Percentiles rank a stretch among this genome's conserved stretches.
Conservation (phyloP, 768 basidiomycete species). For the Postia placenta region DNA sequence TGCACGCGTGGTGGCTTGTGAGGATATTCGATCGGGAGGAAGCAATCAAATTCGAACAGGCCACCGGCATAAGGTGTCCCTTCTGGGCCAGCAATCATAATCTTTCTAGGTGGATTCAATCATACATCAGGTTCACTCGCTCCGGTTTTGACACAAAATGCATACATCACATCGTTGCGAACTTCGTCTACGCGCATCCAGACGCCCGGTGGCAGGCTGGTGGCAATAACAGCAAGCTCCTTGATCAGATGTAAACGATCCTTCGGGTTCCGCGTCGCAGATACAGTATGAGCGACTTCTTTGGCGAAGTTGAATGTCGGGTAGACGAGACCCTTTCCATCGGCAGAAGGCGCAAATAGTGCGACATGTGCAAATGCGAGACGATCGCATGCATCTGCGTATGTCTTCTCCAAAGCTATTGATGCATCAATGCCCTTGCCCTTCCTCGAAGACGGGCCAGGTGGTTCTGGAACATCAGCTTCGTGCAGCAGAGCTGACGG, state of each 20-base stretch:
- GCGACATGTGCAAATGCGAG: constrained; percentile 42
- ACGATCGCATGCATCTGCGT: constrained; percentile 38
- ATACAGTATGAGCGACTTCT: constrained; percentile 28
- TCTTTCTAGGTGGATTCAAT: constrained; percentile 30
- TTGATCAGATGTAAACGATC: constrained; percentile 46
- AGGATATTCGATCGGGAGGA: constrained; percentile 48
- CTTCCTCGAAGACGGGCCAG: constrained; percentile 10
- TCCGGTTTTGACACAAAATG: constrained; percentile 3
- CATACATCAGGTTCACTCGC: neutral
- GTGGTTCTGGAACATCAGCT: neutral
- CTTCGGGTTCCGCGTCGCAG: constrained; percentile 37
- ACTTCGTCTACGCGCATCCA: constrained; percentile 55
- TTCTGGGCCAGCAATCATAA: constrained; percentile 58
- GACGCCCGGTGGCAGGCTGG: constrained; percentile 48
- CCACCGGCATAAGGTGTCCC: constrained; percentile 65
- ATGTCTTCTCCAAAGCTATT: constrained; percentile 33
- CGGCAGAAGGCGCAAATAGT: constrained; percentile 17
- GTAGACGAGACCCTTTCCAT: constrained; percentile 21
- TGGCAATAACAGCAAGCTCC: constrained; percentile 51
- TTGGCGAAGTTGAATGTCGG: constrained; percentile 29
- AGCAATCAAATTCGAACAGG: constrained; percentile 60
- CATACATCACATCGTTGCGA: constrained; percentile 50
- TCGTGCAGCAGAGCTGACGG: constrained; percentile 4
- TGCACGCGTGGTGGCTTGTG: constrained; percentile 40
- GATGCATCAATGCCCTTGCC: constrained; percentile 29